A percentile compares a stretch with the other conserved stretches of the same genome.
Conservation (phyloP, 176 grass and related monocot species). For the Oryza glumipatula region DNA sequence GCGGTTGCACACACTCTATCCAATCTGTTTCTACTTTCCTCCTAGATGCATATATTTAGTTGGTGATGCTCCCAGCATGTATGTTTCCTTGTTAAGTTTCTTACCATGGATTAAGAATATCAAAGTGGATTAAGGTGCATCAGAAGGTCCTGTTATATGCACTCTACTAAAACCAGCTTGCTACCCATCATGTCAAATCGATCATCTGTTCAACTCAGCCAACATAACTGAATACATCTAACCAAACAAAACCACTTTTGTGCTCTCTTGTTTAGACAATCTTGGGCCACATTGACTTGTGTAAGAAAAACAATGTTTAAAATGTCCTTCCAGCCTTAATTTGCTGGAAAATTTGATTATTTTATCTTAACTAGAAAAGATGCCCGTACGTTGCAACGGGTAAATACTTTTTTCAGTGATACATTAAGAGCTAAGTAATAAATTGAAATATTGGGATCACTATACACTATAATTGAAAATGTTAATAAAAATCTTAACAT, state of each 20-base stretch:
- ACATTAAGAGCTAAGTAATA: too few relatives aligned
- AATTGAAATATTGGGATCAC: too few relatives aligned
- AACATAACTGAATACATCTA: not conserved
- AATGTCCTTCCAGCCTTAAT: not conserved
- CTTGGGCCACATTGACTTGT: not conserved
- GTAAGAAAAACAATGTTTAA: not conserved
- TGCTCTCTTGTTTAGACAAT: not conserved
- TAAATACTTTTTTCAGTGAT: too few relatives aligned
- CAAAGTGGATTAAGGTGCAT: not conserved
- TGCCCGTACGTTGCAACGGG: too few relatives aligned
- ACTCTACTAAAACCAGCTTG: not conserved
- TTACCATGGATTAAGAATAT: not conserved
- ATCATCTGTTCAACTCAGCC: not conserved
- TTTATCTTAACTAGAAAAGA: not conserved
- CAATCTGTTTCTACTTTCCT: constrained; percentile 1
- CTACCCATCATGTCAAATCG: not conserved
- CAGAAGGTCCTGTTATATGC: not conserved
- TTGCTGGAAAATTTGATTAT: not conserved
- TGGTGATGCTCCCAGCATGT: not conserved
- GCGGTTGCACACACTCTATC: not conserved
- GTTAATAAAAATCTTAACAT: too few relatives aligned
- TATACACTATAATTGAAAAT: too few relatives aligned
- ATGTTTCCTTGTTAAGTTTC: not conserved
- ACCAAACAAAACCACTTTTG: not conserved
- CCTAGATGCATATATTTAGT: constrained; percentile 15